Percentiles rank a stretch among this genome's conserved stretches.
Evolutionary conservation across 2,329 filamentous ascomycete species (phyloP).

Genomic region (Escovopsis sp.): DNA sequence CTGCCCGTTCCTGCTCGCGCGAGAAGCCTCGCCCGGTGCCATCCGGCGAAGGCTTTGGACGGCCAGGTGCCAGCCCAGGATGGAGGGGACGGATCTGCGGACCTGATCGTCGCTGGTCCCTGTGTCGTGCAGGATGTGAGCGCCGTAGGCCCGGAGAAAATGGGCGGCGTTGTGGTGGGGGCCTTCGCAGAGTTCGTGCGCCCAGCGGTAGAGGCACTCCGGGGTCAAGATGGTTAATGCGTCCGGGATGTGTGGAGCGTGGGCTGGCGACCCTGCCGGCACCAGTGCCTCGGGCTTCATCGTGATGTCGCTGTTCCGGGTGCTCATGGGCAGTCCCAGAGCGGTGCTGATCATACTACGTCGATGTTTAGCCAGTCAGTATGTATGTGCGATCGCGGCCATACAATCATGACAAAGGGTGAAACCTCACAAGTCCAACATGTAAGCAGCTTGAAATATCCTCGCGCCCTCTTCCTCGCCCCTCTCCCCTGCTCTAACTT

Average conservation of each 20-base stretch:
- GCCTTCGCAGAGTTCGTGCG: neutral
- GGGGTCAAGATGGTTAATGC: neutral
- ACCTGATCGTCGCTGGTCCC: neutral
- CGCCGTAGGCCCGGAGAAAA: neutral
- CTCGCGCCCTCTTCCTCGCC: neutral
- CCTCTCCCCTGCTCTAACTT: neutral
- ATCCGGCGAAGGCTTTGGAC: neutral
- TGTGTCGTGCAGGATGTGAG: neutral
- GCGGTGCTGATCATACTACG: conserved; percentile 1
- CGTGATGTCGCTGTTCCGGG: conserved; percentile 2
- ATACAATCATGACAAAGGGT: neutral
- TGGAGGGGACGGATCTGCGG: neutral
- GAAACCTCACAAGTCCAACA: neutral
- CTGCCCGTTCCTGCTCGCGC: neutral
- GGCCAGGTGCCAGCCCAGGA: neutral
- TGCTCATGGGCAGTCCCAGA: conserved; percentile 3
- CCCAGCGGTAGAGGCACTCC: conserved; percentile 1
- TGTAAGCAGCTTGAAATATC: neutral
- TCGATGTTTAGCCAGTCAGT: neutral
- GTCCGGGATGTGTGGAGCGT: neutral
- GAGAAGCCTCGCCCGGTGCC: neutral
- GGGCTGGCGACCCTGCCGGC: neutral
- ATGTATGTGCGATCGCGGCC: neutral
- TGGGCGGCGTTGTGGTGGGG: neutral
- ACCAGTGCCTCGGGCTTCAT: neutral